Percentiles rank a stretch among this genome's conserved stretches.
These are phyloP conservation scores for Gastrodia elata DNA, from an alignment of 106 monocot species.

Conservation along the genomic window DNA sequence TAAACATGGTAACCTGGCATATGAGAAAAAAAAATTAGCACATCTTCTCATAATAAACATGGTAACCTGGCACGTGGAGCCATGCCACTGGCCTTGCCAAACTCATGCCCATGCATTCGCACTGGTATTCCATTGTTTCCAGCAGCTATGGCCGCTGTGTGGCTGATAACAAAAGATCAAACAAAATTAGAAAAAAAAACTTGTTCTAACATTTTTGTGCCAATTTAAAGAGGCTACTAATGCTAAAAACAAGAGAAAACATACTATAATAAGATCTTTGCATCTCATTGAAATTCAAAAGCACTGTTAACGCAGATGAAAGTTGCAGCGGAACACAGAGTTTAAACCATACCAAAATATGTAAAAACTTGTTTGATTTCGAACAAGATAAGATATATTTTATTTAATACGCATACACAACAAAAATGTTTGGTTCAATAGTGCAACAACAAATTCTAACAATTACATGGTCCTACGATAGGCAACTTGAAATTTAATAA, in stretches of 20 bases:
- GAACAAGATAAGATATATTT: background rate
- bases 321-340: background rate
- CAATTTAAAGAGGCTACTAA: background rate
- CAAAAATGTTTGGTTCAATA: background rate
- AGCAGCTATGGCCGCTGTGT: constrained; percentile 93
- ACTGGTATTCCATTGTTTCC: constrained; percentile 97
- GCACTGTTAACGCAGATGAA: background rate
- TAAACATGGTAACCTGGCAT: constrained; percentile 51
- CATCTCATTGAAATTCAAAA: background rate
- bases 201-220: background rate
- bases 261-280: constrained; percentile 2
- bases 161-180: constrained; percentile 25
- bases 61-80: constrained; percentile 93
- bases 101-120: constrained; percentile 75
- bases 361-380: background rate
- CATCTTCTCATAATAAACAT: background rate
- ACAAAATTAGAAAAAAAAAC: constrained; percentile 1
- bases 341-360: background rate
- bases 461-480: background rate
- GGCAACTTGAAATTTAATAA: background rate
- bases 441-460: background rate
- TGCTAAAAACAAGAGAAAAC: background rate
- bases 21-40: background rate
- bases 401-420: background rate
- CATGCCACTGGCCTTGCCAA: constrained; percentile 98